Evolutionary conservation across 495 filamentous ascomycete species (phyloP), one percentile per base, ranked within the genome.

Genomic region (Xanthoparmelia taractica): DNA sequence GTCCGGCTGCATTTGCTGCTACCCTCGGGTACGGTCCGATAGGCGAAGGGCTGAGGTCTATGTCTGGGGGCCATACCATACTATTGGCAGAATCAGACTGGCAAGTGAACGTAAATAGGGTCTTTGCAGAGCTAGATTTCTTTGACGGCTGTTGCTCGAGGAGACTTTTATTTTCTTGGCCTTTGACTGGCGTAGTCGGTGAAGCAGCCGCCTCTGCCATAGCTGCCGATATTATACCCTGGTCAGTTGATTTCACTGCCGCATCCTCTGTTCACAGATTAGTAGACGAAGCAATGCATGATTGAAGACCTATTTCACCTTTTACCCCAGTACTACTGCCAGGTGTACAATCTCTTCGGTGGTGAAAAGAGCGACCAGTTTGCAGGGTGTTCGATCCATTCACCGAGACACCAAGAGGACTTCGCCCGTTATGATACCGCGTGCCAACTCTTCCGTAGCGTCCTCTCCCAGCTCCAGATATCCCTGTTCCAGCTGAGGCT

Each of bases 51-150:
- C 75, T 69, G 13, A 70, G 31, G 48, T 77, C 76, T 45, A 74
- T 68, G 34, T 67, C 66, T 38, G 81, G 48, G 31, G 48, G 78
- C 74, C 82, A 72, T 6, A 76, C 77, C 77, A 87, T 83, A 45
- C 82, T 82, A 63, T 83, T 87, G 3, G 82, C 80, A 25, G 85
- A 84, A 67, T 90, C 87, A 1, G 88, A 87, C 56, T 90, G 87
- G 73, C 90, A 93, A 3, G 88, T 94, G 72, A 97, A 97, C 20
- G 92, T 96, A 68, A 97, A 97, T 66, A 95, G 90, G 0, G 87
- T 85, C 60, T 91, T 90, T 15, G 84, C 81, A 29, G 84, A 77
- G 36, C 80, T 84, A 4, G 77, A 72, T 68, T 83, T 84, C 4
- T 80, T 78, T 11, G 82, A 80, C 23, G 81, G 73, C 72, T 87